Evolutionary conservation across 495 filamentous ascomycete species (phyloP).

Genomic region (Podospora didyma): DNA sequence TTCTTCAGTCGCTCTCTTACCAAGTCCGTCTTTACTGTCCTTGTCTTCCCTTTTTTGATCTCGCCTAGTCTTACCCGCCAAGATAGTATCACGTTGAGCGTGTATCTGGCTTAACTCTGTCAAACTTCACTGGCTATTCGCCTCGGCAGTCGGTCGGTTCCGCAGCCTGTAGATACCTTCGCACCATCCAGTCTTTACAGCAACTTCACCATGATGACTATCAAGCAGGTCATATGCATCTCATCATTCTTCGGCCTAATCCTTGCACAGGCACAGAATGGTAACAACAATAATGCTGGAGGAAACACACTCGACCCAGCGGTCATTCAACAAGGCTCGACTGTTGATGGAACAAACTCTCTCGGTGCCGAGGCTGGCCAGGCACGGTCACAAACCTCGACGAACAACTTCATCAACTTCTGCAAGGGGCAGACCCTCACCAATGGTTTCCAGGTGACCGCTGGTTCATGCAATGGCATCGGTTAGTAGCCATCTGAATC

Average conservation of each 20-base stretch:
- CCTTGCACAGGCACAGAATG: constrained; percentile 15
- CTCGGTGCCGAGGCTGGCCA: constrained; percentile 23
- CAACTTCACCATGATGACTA: constrained; percentile 12
- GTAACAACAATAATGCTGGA: constrained; percentile 7
- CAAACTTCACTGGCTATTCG: not conserved
- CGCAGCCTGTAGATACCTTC: not conserved
- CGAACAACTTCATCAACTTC: constrained; percentile 51
- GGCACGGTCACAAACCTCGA: constrained; percentile 31
- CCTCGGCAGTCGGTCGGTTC: not conserved
- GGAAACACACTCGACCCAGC: constrained; percentile 14
- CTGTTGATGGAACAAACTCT: constrained; percentile 17
- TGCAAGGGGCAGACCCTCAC: constrained; percentile 50
- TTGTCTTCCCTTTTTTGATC: constrained; percentile 4
- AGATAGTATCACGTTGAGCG: constrained; percentile 24
- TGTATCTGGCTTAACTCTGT: constrained; percentile 15
- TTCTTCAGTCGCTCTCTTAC: not conserved
- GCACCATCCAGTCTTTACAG: constrained; percentile 1
- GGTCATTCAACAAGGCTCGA: constrained; percentile 22
- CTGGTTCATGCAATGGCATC: constrained; percentile 53
- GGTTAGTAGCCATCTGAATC: constrained; percentile 32
- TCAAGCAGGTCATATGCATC: constrained; percentile 8
- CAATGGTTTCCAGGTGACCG: constrained; percentile 48
- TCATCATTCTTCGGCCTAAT: constrained; percentile 14
- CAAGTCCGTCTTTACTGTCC: not conserved
- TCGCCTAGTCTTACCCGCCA: constrained; percentile 16